phyloP scores from a whole-genome alignment of 441 rosid species.

The Viola pubescens region DNA sequence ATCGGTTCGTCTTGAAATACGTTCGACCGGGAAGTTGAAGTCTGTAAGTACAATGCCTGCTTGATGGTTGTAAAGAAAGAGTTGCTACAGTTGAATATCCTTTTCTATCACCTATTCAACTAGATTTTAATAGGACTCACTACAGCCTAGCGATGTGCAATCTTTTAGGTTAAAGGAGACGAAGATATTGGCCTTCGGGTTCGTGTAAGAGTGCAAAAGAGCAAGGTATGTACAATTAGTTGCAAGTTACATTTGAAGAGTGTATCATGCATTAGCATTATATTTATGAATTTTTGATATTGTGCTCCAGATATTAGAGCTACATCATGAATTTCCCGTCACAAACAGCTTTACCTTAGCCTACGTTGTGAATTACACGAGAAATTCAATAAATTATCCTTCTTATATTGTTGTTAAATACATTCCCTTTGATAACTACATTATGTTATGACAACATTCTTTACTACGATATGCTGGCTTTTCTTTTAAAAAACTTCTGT shows the following conservation, averaged over 20 bases:
- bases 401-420: no score
- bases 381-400: no score
- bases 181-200: conserved; percentile 90
- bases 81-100: neutral
- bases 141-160: neutral
- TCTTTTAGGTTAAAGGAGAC: conserved; percentile 71
- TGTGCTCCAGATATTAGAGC: no score
- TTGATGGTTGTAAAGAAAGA: conserved; percentile 5
- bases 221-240: conserved; percentile 54
- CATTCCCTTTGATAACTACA: no score
- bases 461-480: no score
- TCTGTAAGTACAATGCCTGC: conserved; percentile 51
- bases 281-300: no score
- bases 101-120: neutral
- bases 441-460: no score
- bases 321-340: no score
- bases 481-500: no score
- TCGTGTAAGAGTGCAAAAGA: conserved; percentile 93
- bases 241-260: conserved; percentile 8
- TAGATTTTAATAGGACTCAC: neutral
- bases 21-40: conserved; percentile 89
- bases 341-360: no score
- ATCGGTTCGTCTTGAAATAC: conserved; percentile 88
- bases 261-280: neutral
- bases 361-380: no score